These are phyloP conservation scores for Colletotrichum sp. DNA, from an alignment of 2,329 filamentous ascomycete genomes.

Conservation along the genomic window DNA sequence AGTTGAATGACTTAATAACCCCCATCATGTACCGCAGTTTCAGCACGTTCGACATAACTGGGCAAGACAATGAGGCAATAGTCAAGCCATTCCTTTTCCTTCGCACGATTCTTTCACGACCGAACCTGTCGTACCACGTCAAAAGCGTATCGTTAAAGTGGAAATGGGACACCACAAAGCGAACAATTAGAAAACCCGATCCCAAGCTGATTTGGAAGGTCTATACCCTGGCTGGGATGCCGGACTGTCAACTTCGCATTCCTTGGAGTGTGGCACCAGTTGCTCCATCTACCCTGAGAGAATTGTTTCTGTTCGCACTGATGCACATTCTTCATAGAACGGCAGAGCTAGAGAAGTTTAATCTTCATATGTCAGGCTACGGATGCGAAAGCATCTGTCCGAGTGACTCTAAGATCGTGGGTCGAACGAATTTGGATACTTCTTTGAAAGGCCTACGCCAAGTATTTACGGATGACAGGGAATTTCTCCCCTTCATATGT, in stretches of 20 bases:
- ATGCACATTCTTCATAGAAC: not conserved
- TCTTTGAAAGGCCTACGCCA: not conserved
- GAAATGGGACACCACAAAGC: rapidly evolving
- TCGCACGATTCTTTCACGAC: not conserved
- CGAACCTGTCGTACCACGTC: not conserved
- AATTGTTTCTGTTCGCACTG: not conserved
- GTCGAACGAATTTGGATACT: not conserved
- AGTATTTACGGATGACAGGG: not conserved
- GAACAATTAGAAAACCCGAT: rapidly evolving
- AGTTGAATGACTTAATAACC: not conserved
- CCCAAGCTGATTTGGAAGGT: not conserved
- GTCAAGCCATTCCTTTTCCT: not conserved
- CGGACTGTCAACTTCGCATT: not conserved
- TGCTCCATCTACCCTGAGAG: rapidly evolving
- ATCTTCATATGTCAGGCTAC: rapidly evolving
- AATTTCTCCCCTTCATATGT: not conserved
- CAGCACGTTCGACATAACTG: not conserved
- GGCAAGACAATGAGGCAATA: not conserved
- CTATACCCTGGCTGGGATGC: not conserved
- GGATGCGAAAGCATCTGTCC: no score
- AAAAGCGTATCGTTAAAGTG: not conserved
- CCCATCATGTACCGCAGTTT: not conserved
- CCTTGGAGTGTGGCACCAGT: not conserved
- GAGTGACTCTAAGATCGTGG: not conserved
- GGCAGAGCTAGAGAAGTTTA: not conserved